Conservation (phyloP, 108 stramenopile species). For the Discostella pseudostelligera region DNA sequence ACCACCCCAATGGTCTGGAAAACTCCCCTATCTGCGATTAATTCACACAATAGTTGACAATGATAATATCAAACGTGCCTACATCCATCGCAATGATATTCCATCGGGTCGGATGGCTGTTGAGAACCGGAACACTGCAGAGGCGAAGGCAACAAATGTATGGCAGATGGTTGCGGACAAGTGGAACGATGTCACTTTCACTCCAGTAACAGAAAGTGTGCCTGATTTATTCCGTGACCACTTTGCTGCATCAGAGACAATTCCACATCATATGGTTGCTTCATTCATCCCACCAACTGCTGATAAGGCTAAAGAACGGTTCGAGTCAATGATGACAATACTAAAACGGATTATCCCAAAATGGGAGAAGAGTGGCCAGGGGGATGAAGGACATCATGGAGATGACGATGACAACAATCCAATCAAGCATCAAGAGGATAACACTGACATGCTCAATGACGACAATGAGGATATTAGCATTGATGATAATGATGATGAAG, state of each 20-base stretch:
- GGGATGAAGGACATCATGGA: constrained; percentile 5
- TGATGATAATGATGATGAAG: constrained; percentile 3
- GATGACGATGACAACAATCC: neutral
- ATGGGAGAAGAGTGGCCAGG: constrained; percentile 10
- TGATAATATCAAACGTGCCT: constrained; percentile 11
- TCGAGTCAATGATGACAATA: neutral
- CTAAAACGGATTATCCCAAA: constrained; percentile 9
- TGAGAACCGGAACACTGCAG: neutral
- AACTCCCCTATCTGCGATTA: constrained; percentile 7
- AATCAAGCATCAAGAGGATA: neutral
- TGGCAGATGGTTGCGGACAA: constrained; percentile 9
- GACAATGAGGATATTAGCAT: neutral
- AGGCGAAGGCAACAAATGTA: neutral
- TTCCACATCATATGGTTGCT: constrained; percentile 1
- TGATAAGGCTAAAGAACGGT: constrained; percentile 1
- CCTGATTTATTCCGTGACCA: neutral
- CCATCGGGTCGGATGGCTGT: constrained; percentile 1
- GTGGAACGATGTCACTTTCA: constrained; percentile 16
- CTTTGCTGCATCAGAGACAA: neutral
- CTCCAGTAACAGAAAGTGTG: neutral
- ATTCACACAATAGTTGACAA: constrained; percentile 8
- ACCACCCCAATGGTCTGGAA: constrained; percentile 4
- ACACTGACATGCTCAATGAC: neutral
- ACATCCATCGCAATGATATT: constrained; percentile 5
- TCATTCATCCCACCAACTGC: constrained; percentile 6